phyloP scores from a whole-genome alignment of 441 rosid genomes.

The Adansonia rubrostipa region DNA sequence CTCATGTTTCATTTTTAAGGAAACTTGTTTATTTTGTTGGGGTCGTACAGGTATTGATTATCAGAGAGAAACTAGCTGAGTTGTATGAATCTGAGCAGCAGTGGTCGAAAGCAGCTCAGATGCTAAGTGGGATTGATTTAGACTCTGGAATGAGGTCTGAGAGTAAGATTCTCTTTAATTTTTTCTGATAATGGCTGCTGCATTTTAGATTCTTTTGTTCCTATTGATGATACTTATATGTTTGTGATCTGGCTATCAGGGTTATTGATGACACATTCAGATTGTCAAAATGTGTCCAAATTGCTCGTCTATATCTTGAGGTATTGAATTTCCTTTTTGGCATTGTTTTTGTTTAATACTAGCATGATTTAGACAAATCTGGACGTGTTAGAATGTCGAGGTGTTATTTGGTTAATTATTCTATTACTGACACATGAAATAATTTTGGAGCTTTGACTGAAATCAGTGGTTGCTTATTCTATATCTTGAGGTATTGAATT shows the following conservation, averaged over 20 bases:
- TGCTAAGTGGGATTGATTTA: constrained; percentile 97
- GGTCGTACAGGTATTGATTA: constrained; percentile 69
- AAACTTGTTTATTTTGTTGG: constrained; percentile 13
- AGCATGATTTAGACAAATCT: constrained; percentile 3
- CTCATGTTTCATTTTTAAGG: neutral
- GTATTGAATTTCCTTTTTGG: constrained; percentile 38
- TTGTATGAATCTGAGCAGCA: constrained; percentile 90
- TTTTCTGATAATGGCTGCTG: constrained; percentile 13
- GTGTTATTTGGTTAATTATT: neutral
- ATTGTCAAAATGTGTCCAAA: constrained; percentile 95
- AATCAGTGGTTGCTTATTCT: constrained; percentile 28
- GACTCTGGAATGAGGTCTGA: constrained; percentile 97
- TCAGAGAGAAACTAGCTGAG: constrained; percentile 96
- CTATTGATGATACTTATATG: constrained; percentile 22
- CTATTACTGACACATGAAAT: neutral
- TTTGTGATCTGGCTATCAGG: constrained; percentile 46
- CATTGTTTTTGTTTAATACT: neutral
- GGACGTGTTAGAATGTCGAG: constrained; percentile 13
- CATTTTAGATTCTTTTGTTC: neutral
- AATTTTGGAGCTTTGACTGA: neutral
- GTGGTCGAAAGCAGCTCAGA: constrained; percentile 99
- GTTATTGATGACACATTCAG: constrained; percentile 85
- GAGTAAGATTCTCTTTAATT: constrained; percentile 27
- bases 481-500: constrained; percentile 77
- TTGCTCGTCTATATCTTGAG: constrained; percentile 98